Conservation (phyloP, 208 protist species). For the Angomonas deanei region DNA sequence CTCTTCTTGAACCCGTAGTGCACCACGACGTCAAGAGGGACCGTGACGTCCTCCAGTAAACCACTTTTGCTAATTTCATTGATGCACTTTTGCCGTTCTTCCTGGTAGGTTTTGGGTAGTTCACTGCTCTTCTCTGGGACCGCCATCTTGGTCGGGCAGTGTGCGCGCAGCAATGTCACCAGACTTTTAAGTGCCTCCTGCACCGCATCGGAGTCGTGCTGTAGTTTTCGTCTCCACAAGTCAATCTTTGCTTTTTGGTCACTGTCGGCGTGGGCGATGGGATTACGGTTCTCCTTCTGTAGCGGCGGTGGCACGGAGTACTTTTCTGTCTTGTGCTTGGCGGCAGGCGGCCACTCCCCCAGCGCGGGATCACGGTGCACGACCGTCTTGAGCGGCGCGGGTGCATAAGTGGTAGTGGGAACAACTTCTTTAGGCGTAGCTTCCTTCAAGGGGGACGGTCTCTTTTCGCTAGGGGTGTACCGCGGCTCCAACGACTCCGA, state of each 20-base stretch:
- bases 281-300: conserved; percentile 3
- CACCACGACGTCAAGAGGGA: conserved; percentile 56
- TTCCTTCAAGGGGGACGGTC: not conserved
- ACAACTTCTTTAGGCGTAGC: not conserved
- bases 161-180: conserved; percentile 51
- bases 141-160: conserved; percentile 19
- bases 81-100: conserved; percentile 57
- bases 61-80: conserved; percentile 54
- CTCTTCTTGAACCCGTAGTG: conserved; percentile 46
- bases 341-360: not conserved
- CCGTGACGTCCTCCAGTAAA: conserved; percentile 67
- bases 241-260: conserved; percentile 19
- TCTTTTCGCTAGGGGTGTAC: not conserved
- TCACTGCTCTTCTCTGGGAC: conserved; percentile 24
- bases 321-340: not conserved
- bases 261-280: conserved; percentile 20
- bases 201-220: conserved; percentile 41
- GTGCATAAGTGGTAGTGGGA: not conserved
- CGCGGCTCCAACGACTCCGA: not conserved
- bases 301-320: not conserved
- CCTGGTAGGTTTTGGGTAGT: conserved; percentile 31
- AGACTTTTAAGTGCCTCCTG: conserved; percentile 58
- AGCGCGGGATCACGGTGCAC: not conserved
- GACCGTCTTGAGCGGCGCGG: not conserved
- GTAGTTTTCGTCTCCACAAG: conserved; percentile 41